Evolutionary conservation across 2,329 filamentous ascomycete species (phyloP).

Genomic region (Zarea fungicola): DNA sequence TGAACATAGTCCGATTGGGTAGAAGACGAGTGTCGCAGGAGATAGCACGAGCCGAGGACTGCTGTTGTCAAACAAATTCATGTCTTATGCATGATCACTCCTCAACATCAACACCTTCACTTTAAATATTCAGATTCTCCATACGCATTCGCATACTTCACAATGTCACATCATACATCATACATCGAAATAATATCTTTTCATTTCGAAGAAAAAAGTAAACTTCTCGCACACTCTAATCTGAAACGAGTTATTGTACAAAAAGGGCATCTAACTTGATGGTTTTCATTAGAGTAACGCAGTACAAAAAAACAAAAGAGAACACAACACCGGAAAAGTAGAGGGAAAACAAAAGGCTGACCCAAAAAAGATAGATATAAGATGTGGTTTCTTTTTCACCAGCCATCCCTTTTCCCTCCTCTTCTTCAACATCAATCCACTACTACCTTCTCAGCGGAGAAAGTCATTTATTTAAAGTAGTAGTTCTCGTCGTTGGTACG

Average conservation of each 20-base stretch:
- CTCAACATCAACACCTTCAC: too few relatives aligned
- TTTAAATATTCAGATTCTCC: neutral
- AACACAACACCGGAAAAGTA: constrained; percentile 2
- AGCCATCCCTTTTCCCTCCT: neutral
- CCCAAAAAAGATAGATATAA: neutral
- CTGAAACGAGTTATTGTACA: constrained; percentile 11
- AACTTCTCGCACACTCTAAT: constrained; percentile 1
- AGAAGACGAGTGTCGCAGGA: too few relatives aligned
- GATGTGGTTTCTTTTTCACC: neutral
- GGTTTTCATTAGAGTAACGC: constrained; percentile 10
- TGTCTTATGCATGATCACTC: too few relatives aligned
- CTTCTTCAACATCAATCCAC: neutral
- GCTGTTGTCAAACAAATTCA: too few relatives aligned
- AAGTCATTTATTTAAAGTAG: constrained; percentile 62
- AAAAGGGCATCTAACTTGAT: constrained; percentile 6
- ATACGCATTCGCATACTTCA: neutral
- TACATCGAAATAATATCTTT: neutral
- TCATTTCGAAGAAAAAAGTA: neutral
- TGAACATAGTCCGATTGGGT: too few relatives aligned
- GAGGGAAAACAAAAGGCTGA: neutral
- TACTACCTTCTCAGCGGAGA: neutral
- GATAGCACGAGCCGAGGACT: too few relatives aligned
- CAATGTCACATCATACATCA: too few relatives aligned
- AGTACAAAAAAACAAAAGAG: neutral
- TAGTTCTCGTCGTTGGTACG: constrained; percentile 89